Conservation (phyloP, 139 green algal genomes). For the Raphidocelis subcapitata region DNA sequence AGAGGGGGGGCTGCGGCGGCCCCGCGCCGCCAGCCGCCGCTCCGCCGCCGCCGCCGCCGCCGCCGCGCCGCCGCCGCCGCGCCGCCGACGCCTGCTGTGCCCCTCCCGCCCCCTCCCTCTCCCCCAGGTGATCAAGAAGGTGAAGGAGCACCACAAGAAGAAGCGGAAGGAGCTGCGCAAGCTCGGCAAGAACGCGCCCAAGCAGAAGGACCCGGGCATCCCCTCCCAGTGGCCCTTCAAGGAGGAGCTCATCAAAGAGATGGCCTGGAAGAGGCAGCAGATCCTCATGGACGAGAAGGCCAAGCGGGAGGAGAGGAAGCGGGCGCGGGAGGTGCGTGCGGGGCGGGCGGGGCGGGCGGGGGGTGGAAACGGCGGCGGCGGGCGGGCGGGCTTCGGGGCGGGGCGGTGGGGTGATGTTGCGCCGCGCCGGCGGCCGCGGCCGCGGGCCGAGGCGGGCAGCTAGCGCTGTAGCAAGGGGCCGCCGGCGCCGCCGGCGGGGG, state of each 20-base stretch:
- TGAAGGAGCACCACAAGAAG: conserved; percentile 91
- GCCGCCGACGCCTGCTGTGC: background rate
- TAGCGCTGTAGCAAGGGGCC: background rate
- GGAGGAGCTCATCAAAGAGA: conserved; percentile 90
- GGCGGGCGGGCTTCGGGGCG: background rate
- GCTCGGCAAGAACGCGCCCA: conserved; percentile 55
- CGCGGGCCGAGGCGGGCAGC: background rate
- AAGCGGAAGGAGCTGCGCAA: conserved; percentile 82
- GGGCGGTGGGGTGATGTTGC: background rate
- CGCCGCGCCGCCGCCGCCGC: background rate
- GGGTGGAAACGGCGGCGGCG: background rate
- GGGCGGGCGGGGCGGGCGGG: too few relatives aligned
- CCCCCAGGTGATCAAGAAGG: conserved; percentile 53
- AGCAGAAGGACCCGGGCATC: conserved; percentile 91
- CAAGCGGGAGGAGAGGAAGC: conserved; percentile 69
- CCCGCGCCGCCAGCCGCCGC: background rate
- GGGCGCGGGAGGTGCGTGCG: conserved; percentile 38
- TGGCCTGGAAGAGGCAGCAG: conserved; percentile 76
- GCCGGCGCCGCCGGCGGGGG: too few relatives aligned
- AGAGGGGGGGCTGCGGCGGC: too few relatives aligned
- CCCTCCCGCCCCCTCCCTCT: background rate
- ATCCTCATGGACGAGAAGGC: conserved; percentile 57
- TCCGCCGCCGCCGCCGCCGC: background rate
- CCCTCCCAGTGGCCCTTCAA: conserved; percentile 93
- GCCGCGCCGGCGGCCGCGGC: conserved; percentile 2